Percentiles rank a stretch among this genome's conserved stretches.
phyloP scores from a whole-genome alignment of 2,329 filamentous ascomycete genomes.

The Endocalyx cinctus region DNA sequence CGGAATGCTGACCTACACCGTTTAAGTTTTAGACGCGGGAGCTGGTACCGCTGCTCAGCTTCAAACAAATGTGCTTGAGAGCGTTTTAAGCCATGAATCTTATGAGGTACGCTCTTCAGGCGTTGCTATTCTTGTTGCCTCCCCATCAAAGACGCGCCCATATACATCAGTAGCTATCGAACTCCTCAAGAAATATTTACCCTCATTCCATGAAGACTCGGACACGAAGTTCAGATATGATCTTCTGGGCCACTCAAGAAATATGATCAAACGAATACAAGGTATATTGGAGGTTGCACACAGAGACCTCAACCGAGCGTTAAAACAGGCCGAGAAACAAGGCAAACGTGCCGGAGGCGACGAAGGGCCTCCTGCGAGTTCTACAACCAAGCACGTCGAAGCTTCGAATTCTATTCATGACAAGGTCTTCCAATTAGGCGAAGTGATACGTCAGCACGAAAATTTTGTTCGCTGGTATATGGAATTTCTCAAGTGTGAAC shows the following conservation, averaged over 20 bases:
- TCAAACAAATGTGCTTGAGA: constrained; percentile 42
- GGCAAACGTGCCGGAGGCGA: constrained; percentile 1
- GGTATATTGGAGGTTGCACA: constrained; percentile 57
- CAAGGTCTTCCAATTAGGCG: constrained; percentile 18
- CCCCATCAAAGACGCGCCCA: constrained; percentile 68
- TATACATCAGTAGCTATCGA: constrained; percentile 59
- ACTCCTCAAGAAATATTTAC: constrained; percentile 61
- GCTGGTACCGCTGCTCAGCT: constrained; percentile 28
- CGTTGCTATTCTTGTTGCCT: constrained; percentile 73
- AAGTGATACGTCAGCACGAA: constrained; percentile 46
- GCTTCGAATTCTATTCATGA: constrained; percentile 4
- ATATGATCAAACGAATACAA: constrained; percentile 71
- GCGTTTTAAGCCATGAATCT: constrained; percentile 51
- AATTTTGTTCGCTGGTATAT: constrained; percentile 73
- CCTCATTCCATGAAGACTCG: constrained; percentile 72
- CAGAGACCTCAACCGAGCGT: constrained; percentile 25
- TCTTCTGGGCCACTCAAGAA: constrained; percentile 67
- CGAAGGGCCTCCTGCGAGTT: too few species aligned
- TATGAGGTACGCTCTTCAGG: constrained; percentile 71
- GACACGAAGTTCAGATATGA: constrained; percentile 85
- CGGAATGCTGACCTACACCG: too few species aligned
- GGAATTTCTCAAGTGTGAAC: constrained; percentile 65
- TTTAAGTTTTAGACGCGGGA: constrained; percentile 16
- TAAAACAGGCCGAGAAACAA: constrained; percentile 27
- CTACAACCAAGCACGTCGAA: constrained; percentile 1